Evolutionary conservation across 139 green algal genomes (phyloP).

Genomic region (Micractinium sp.): DNA sequence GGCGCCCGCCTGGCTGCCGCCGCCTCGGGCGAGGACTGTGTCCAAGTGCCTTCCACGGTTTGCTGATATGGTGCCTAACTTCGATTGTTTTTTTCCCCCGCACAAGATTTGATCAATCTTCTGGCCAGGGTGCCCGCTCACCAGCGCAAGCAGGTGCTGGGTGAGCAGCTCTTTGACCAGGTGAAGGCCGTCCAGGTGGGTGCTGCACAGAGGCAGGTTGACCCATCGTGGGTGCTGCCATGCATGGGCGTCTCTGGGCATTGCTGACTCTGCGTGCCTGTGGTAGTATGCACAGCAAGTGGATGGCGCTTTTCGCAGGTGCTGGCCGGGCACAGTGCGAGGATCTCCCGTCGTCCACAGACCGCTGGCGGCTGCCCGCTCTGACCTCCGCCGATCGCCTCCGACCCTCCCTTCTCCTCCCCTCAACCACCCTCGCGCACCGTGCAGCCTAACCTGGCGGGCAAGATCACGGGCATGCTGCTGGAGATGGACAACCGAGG

Average conservation of each 20-base stretch:
- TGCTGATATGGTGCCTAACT: too few species aligned
- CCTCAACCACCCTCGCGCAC: too few species aligned
- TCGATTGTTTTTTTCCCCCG: too few species aligned
- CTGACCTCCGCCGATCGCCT: background rate
- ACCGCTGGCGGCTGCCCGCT: background rate
- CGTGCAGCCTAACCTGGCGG: conserved; percentile 80
- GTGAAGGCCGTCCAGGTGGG: conserved; percentile 41
- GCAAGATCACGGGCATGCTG: conserved; percentile 96
- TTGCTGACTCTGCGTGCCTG: background rate
- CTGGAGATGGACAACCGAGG: conserved; percentile 93
- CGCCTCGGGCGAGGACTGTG: too few species aligned
- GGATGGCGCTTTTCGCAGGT: background rate
- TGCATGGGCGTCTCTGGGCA: too few species aligned
- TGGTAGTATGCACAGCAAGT: background rate
- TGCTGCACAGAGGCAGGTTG: too few species aligned
- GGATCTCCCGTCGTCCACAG: too few species aligned
- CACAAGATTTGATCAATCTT: conserved; percentile 9
- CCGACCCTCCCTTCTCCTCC: background rate
- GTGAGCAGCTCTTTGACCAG: conserved; percentile 87
- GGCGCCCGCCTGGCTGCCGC: too few species aligned
- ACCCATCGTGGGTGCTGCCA: too few species aligned
- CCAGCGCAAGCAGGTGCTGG: conserved; percentile 90
- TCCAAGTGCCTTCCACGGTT: too few species aligned
- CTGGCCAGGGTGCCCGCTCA: conserved; percentile 79
- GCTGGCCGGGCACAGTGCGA: too few species aligned